These are phyloP conservation scores for Claviceps cyperi DNA, from an alignment of 2,329 filamentous ascomycete species.

Conservation along the genomic window DNA sequence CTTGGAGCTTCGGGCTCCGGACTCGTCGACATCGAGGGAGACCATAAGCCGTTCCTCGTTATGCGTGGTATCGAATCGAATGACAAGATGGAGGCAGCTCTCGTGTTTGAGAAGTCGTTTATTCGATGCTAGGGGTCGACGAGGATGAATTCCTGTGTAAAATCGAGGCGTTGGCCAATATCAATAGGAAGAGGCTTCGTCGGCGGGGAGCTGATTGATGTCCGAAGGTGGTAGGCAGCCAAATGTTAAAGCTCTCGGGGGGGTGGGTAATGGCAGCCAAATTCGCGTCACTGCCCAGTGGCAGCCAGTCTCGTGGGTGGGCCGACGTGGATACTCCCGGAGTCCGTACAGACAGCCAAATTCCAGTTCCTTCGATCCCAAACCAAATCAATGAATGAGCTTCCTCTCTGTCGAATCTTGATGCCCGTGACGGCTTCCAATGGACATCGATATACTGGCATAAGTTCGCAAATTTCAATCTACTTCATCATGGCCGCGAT, in stretches of 20 bases:
- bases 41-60: background rate
- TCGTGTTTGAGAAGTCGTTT: background rate
- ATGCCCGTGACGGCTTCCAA: background rate
- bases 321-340: too few species aligned
- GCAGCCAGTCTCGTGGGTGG: background rate
- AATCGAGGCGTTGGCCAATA: too few species aligned
- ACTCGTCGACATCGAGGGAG: constrained; percentile 20
- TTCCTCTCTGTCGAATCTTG: background rate
- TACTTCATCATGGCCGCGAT: background rate
- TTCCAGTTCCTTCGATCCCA: background rate
- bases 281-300: background rate
- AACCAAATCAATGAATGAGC: too few species aligned
- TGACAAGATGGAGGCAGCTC: background rate
- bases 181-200: background rate
- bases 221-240: background rate
- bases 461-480: background rate
- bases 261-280: background rate
- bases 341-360: background rate
- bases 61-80: background rate
- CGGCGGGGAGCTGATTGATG: background rate
- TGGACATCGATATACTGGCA: background rate
- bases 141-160: background rate
- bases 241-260: background rate
- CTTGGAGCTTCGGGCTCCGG: constrained; percentile 21
- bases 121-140: background rate